These are phyloP conservation scores for Diaporthe citri DNA, from an alignment of 2,329 filamentous ascomycete species.

Conservation along the genomic window DNA sequence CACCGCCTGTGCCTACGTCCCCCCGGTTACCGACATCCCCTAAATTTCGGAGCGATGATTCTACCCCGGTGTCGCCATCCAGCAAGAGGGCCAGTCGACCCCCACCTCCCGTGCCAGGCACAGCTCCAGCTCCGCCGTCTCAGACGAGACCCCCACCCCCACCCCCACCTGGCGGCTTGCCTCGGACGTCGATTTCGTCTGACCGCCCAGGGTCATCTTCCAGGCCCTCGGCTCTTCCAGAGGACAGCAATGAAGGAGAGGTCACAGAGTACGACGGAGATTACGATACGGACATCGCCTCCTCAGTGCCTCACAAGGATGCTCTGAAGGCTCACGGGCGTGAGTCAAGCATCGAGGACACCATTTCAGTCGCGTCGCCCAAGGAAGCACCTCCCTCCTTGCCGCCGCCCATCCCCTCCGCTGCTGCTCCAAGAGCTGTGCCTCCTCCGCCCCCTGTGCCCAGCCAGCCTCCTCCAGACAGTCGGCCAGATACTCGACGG, in stretches of 20 bases:
- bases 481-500: conserved; percentile 63
- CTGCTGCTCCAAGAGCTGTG: conserved; percentile 67
- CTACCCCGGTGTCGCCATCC: conserved; percentile 54
- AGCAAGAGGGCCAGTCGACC: conserved; percentile 69
- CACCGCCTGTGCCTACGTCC: conserved; percentile 52
- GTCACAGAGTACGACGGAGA: conserved; percentile 96
- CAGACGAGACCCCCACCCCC: conserved; percentile 76
- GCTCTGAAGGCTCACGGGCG: conserved; percentile 85
- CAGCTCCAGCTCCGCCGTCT: conserved; percentile 60
- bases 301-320: conserved; percentile 94
- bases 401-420: conserved; percentile 69
- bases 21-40: conserved; percentile 52
- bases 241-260: conserved; percentile 80
- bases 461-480: conserved; percentile 63
- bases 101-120: conserved; percentile 72
- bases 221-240: conserved; percentile 59
- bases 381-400: conserved; percentile 58
- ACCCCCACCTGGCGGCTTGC: conserved; percentile 69
- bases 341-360: conserved; percentile 82
- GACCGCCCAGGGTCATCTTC: conserved; percentile 59
- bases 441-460: conserved; percentile 73
- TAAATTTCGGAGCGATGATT: conserved; percentile 52
- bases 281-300: conserved; percentile 96
- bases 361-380: conserved; percentile 71
- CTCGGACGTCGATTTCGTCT: conserved; percentile 72